Conservation (phyloP, 768 basidiomycete genomes). For the Pisolithus sp. region DNA sequence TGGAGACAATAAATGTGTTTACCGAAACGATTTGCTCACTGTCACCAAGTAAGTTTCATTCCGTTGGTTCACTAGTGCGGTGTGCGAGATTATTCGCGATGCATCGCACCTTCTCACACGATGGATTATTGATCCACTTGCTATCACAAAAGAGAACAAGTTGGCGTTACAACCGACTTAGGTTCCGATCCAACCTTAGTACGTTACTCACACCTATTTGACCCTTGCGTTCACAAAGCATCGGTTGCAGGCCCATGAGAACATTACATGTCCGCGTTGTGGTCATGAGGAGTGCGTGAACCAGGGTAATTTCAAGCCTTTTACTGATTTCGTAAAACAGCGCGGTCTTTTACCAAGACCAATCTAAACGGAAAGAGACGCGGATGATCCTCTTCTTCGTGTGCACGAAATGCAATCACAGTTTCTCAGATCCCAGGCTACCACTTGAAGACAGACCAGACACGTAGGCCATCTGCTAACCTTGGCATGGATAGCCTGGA, state of each 20-base stretch:
- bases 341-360: constrained; percentile 92
- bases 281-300: constrained; percentile 72
- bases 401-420: constrained; percentile 75
- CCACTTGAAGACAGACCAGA: constrained; percentile 37
- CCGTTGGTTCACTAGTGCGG: neutral
- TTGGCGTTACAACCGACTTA: constrained; percentile 85
- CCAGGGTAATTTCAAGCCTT: neutral
- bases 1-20: constrained; percentile 84
- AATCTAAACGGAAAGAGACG: constrained; percentile 94
- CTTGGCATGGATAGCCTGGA: neutral
- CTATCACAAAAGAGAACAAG: constrained; percentile 65
- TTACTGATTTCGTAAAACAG: constrained; percentile 35
- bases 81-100: neutral
- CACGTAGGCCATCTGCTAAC: constrained; percentile 2
- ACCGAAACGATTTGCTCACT: constrained; percentile 87
- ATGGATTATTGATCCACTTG: constrained; percentile 2
- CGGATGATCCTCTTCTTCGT: constrained; percentile 92
- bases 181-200: constrained; percentile 88
- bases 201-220: constrained; percentile 13
- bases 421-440: constrained; percentile 65
- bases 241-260: constrained; percentile 65
- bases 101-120: neutral
- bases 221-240: neutral
- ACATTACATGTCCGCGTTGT: constrained; percentile 78
- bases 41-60: constrained; percentile 70